Percentiles rank a stretch among this genome's conserved stretches.
These are phyloP conservation scores for Ascobolus immersus DNA, from an alignment of 495 filamentous ascomycete species.

Conservation along the genomic window DNA sequence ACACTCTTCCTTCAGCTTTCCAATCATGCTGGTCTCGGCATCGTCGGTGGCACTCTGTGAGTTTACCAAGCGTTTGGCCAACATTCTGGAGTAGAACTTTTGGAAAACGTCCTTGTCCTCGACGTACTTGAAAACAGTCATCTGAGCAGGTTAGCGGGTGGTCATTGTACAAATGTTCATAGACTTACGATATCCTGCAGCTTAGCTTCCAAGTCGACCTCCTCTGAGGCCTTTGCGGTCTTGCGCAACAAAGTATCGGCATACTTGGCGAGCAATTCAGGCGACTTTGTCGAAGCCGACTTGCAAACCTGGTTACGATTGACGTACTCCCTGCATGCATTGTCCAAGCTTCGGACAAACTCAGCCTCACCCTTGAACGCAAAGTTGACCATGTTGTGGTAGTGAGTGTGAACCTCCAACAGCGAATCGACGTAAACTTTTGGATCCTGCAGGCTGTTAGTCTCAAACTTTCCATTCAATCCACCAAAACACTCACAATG, in stretches of 20 bases:
- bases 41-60: constrained; percentile 86
- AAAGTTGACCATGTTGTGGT: constrained; percentile 67
- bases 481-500: too few species aligned
- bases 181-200: constrained; percentile 42
- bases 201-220: constrained; percentile 73
- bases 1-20: constrained; percentile 94
- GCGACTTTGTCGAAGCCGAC: constrained; percentile 69
- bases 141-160: constrained; percentile 18
- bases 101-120: constrained; percentile 99
- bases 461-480: too few species aligned
- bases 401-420: constrained; percentile 78
- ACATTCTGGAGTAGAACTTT: constrained; percentile 93
- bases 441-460: too few species aligned
- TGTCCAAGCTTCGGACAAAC: constrained; percentile 87
- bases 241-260: constrained; percentile 86
- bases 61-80: constrained; percentile 85
- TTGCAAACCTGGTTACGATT: constrained; percentile 93
- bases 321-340: constrained; percentile 92
- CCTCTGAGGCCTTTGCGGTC: constrained; percentile 69
- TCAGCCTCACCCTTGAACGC: constrained; percentile 91
- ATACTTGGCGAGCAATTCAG: constrained; percentile 84
- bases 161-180: neutral
- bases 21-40: constrained; percentile 97
- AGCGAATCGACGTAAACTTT: constrained; percentile 91
- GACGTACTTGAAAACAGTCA: constrained; percentile 99